phyloP scores from a whole-genome alignment of 2,329 filamentous ascomycete genomes.

The Fusarium odoratissimum region DNA sequence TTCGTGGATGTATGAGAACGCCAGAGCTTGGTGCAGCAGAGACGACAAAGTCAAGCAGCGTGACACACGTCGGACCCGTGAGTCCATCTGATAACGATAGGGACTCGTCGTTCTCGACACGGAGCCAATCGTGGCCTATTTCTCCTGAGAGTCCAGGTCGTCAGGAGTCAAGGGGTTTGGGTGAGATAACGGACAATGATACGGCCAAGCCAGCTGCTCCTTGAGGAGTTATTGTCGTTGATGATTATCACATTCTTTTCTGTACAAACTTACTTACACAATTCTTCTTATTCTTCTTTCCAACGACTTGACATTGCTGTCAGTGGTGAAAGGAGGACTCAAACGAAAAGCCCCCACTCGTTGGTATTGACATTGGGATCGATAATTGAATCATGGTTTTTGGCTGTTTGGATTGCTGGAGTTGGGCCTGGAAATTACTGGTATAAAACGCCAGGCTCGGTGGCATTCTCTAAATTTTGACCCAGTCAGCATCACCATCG shows the following conservation, averaged over 20 bases:
- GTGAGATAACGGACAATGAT: neutral
- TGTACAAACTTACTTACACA: neutral
- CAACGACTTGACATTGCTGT: neutral
- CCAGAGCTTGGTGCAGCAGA: conserved; percentile 28
- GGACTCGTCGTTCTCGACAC: neutral
- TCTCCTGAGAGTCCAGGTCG: neutral
- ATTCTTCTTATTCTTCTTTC: neutral
- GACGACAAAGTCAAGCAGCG: neutral
- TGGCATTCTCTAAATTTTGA: neutral
- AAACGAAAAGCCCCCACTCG: neutral
- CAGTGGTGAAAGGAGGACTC: neutral
- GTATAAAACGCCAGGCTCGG: neutral
- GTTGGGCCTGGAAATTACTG: neutral
- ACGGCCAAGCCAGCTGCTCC: neutral
- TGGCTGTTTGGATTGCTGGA: neutral
- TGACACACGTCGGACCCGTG: neutral
- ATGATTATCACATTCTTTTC: neutral
- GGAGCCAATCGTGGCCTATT: conserved; percentile 14
- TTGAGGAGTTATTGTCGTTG: neutral
- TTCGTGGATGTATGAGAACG: conserved; percentile 38
- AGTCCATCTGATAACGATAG: neutral
- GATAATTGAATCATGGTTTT: neutral
- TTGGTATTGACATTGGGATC: neutral
- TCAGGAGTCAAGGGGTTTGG: neutral
- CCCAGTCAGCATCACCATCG: conserved; percentile 8